These are phyloP conservation scores for Endocalyx cinctus DNA, from an alignment of 2,329 filamentous ascomycete genomes.

Conservation along the genomic window DNA sequence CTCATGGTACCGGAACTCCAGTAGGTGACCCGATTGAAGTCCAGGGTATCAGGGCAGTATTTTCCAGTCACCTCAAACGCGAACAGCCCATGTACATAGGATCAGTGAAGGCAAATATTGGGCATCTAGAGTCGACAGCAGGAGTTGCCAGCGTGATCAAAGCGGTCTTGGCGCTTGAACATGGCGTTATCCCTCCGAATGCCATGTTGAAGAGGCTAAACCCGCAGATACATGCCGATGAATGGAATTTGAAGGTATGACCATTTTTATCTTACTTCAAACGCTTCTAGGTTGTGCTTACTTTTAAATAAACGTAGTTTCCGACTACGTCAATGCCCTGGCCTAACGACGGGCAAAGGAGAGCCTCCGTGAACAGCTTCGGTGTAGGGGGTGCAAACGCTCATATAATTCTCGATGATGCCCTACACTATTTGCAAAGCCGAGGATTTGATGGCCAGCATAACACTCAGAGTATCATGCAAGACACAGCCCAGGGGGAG, in stretches of 20 bases:
- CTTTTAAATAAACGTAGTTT: background rate
- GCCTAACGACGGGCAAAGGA: constrained; percentile 1
- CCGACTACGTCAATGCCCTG: background rate
- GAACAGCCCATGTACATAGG: constrained; percentile 1
- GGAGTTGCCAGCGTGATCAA: constrained; percentile 18
- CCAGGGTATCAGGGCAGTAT: constrained; percentile 1
- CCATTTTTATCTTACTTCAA: background rate
- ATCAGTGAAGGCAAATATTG: constrained; percentile 8
- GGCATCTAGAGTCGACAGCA: constrained; percentile 17
- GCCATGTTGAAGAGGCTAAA: constrained; percentile 22
- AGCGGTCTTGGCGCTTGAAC: constrained; percentile 9
- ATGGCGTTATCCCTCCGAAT: constrained; percentile 21
- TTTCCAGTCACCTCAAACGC: background rate
- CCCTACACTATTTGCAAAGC: background rate
- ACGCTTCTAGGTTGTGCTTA: no score
- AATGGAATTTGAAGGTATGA: constrained; percentile 1
- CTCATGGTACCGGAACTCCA: constrained; percentile 32
- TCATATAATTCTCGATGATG: constrained; percentile 14
- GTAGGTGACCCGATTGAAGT: constrained; percentile 32
- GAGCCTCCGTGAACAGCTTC: constrained; percentile 19
- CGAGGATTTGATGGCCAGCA: background rate
- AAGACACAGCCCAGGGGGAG: no score
- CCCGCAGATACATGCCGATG: constrained; percentile 8
- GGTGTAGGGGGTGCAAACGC: constrained; percentile 21
- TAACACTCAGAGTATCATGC: constrained; percentile 1